Evolutionary conservation across 2,329 filamentous ascomycete genomes (phyloP).

Genomic region (Aspergillus costaricaensis): DNA sequence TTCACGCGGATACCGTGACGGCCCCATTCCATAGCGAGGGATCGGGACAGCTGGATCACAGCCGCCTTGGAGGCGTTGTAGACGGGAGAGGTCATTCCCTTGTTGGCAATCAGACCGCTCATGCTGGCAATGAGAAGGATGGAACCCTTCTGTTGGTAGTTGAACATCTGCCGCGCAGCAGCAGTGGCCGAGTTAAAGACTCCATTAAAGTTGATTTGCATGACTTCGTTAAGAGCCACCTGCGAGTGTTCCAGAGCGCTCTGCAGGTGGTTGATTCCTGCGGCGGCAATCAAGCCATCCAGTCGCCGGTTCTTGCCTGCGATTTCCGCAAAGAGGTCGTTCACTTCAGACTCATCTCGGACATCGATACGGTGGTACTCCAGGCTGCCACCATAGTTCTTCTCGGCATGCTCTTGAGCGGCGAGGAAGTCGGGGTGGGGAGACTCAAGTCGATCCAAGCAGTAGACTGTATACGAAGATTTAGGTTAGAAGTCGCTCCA

Average conservation of each 20-base stretch:
- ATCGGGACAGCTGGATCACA: conserved; percentile 54
- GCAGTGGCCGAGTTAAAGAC: conserved; percentile 52
- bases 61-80: conserved; percentile 60
- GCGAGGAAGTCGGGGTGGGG: conserved; percentile 47
- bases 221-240: conserved; percentile 45
- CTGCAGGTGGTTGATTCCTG: conserved; percentile 46
- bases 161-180: conserved; percentile 52
- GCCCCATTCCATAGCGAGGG: conserved; percentile 57
- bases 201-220: conserved; percentile 54
- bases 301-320: conserved; percentile 38
- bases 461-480: conserved; percentile 44
- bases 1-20: conserved; percentile 56
- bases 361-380: conserved; percentile 53
- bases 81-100: conserved; percentile 44
- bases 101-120: conserved; percentile 54
- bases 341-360: conserved; percentile 40
- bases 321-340: conserved; percentile 39
- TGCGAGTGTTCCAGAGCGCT: conserved; percentile 45
- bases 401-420: conserved; percentile 39
- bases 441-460: conserved; percentile 48
- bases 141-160: conserved; percentile 51
- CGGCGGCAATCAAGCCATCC: conserved; percentile 47
- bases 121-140: conserved; percentile 56
- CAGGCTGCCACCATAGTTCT: conserved; percentile 43
- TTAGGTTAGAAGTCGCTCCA: not conserved